Base-by-base conservation (phyloP, 192 early-diverging fungal species). In the Thoreauomyces humboldtii region DNA sequence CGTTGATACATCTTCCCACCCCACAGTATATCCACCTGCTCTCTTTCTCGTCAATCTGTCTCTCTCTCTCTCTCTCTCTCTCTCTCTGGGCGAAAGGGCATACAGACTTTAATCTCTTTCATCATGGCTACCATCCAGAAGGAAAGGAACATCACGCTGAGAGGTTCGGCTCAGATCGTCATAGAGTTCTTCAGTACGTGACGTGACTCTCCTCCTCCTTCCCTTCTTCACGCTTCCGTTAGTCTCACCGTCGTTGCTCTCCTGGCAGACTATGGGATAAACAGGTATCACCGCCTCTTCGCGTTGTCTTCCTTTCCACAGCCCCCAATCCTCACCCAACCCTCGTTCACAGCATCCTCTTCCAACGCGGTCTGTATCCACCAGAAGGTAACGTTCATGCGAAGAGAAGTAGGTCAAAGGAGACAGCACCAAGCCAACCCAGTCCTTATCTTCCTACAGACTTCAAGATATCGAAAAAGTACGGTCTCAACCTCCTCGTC, bases 301-400 rank as follows among this genome's bases (percentile, higher is more conserved):
- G n/a, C n/a, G n/a, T n/a, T n/a, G n/a, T n/a, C n/a, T n/a, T n/a
- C n/a, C n/a, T n/a, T n/a, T n/a, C n/a, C n/a, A n/a, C n/a, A n/a
- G n/a, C n/a, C n/a, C n/a, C n/a, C n/a, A n/a, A n/a, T n/a, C n/a
- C n/a, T n/a, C n/a, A n/a, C n/a, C n/a, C n/a, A n/a, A n/a, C n/a
- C n/a, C n/a, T n/a, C 31, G 22, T 34, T 12, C 15, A 63, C 52
- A 92, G 90, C 67, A 91, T 98, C 28, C 81, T 98, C 27, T 96
- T 89, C 67, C 93, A 94, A 70, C 87, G 95, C 41, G 92, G 87
- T 7, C 73, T 98, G n/a, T 98, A 96, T 69, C 88, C 93, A n/a
- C 82, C 88, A 2, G 91, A 92, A 46, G 61, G 67, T 73, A 43
- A 41, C 44, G 7, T n/a, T n/a, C n/a, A n/a, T n/a, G n/a, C n/a